Base-by-base conservation (phyloP, 345 rosid species). In the Populus ilicifolia region DNA sequence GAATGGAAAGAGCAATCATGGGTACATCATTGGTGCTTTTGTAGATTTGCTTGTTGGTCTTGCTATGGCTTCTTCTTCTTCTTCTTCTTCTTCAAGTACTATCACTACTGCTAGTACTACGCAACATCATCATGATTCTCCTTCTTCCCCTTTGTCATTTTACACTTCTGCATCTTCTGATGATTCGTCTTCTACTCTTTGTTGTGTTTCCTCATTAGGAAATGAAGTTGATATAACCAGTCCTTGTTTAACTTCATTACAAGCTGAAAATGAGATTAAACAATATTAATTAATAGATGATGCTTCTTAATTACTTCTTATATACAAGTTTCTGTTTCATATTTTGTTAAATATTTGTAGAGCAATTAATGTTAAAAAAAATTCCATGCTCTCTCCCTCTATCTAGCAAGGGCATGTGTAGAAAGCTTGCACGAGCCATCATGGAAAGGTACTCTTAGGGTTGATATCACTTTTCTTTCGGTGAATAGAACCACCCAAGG, bases 181-280 rank as follows among this genome's bases (percentile, higher is more conserved):
- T 23, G 85, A 85, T 48, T 87, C 91, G 63, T 88, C 91, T 43
- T 73, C 78, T 4, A 80, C 80, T 38, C 85, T 84, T 21, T 79
- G 88, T 73, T 80, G 88, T 76, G 84, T 85, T 56, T 79, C 90
- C 70, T 80, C 84, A 1, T 29, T 72, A 56, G 82, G 78, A 73
- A 79, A 69, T 25, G 83, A 25, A 6, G 66, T 83, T 71, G 81
- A 75, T 76, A 70, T 69, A 43, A 76, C 25, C 74, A 77, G 67
- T 52, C 77, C 79, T 80, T 84, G 80, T 79, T 64, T 87, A 69
- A 85, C 86, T 77, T 83, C 88, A 70, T 75, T 77, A 72, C 85
- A 84, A 80, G 83, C 75, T 66, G 83, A 84, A 5, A 50, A 84
- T 74, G 88, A 81, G 79, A 85, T 64, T 73, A 14, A 73, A 46